Percentiles rank a stretch among this genome's conserved stretches.
Conservation (phyloP, 345 rosid genomes). For the Excoecaria cochinchinensis region DNA sequence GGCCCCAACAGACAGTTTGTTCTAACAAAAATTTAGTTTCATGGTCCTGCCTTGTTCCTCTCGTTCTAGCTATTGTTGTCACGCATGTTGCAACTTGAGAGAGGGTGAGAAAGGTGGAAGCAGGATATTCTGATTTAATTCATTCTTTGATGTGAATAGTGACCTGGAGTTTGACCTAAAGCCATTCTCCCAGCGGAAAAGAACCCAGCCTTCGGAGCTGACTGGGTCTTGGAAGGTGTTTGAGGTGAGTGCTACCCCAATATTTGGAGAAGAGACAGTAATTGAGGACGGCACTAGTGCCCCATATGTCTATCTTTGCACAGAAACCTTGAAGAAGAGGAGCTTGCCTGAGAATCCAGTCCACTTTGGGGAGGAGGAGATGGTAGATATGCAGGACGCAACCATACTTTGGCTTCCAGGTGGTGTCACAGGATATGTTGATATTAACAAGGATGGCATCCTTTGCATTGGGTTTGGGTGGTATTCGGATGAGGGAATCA, state of each 20-base stretch:
- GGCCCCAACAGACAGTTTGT: too few species aligned
- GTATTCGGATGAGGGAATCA: conserved; percentile 90
- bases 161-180: conserved; percentile 51
- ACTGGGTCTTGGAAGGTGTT: conserved; percentile 93
- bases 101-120: neutral
- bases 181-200: conserved; percentile 72
- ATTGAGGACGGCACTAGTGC: conserved; percentile 32
- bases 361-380: conserved; percentile 80
- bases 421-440: conserved; percentile 72
- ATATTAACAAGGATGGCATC: conserved; percentile 67
- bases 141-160: conserved; percentile 37
- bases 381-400: conserved; percentile 67
- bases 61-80: neutral
- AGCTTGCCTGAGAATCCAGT: conserved; percentile 59
- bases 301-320: conserved; percentile 74
- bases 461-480: conserved; percentile 83
- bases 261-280: conserved; percentile 49
- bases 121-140: conserved; percentile 1
- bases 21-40: too few species aligned
- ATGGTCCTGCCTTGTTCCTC: neutral
- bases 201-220: conserved; percentile 70
- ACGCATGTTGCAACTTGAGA: neutral
- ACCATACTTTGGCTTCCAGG: conserved; percentile 86
- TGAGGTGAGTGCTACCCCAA: conserved; percentile 80
- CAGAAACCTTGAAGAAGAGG: conserved; percentile 75